A percentile compares a stretch with the other conserved stretches of the same genome.
phyloP scores from a whole-genome alignment of 177 flowering plant genomes.

The Vitis hybrid region DNA sequence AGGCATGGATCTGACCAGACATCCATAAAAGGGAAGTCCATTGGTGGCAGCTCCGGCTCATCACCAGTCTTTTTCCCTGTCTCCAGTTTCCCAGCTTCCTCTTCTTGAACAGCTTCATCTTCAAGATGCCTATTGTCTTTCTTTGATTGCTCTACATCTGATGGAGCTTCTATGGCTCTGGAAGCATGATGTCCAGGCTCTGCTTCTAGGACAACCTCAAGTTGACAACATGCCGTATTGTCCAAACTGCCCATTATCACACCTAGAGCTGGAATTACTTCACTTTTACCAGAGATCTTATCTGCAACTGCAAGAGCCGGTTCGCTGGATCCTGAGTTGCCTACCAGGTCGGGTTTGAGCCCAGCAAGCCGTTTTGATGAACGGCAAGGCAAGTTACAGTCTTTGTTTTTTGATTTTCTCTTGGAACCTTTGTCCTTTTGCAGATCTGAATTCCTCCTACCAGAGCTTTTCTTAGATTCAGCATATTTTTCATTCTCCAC shows the following conservation, averaged over 20 bases:
- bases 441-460: background rate
- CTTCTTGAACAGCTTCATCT: conserved; percentile 12
- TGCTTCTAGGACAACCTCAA: background rate
- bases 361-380: conserved; percentile 43
- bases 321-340: conserved; percentile 7
- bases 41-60: conserved; percentile 17
- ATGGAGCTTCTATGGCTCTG: background rate
- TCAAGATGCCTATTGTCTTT: conserved; percentile 3
- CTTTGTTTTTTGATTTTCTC: conserved; percentile 4
- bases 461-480: conserved; percentile 1
- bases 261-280: conserved; percentile 6
- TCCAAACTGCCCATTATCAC: background rate
- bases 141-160: conserved; percentile 1
- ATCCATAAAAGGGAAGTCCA: conserved; percentile 22
- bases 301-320: conserved; percentile 12
- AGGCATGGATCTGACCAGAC: conserved; percentile 44
- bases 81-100: conserved; percentile 11
- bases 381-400: conserved; percentile 21
- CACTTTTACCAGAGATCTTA: conserved; percentile 3
- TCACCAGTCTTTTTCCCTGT: conserved; percentile 11
- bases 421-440: background rate
- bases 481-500: conserved; percentile 1
- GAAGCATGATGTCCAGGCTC: conserved; percentile 2
- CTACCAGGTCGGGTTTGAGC: conserved; percentile 21
- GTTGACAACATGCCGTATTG: conserved; percentile 12